Percentiles rank a stretch among this genome's conserved stretches.
These are phyloP conservation scores for Thelonectria discophora DNA, from an alignment of 2,329 filamentous ascomycete species.

Conservation along the genomic window DNA sequence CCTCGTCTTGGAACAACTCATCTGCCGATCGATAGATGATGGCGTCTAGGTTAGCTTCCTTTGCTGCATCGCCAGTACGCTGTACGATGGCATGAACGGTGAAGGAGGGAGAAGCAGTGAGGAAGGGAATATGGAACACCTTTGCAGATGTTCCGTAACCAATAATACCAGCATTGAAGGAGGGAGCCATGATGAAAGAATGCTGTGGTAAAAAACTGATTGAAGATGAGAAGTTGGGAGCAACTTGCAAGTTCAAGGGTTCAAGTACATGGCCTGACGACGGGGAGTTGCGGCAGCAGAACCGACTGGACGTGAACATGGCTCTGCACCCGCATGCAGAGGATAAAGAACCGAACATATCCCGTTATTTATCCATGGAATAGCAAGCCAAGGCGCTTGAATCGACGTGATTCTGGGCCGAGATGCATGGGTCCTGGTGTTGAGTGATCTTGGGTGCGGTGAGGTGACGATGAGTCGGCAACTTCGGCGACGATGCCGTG, in stretches of 20 bases:
- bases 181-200: not conserved
- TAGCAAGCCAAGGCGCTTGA: not conserved
- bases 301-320: no score
- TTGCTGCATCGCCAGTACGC: conserved; percentile 1
- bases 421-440: no score
- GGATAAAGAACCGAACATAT: not conserved
- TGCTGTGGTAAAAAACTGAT: no score
- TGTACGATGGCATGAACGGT: not conserved
- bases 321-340: no score
- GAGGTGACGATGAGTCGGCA: not conserved
- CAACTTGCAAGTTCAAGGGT: no score
- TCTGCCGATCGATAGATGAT: not conserved
- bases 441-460: not conserved
- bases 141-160: conserved; percentile 3
- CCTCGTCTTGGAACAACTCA: not conserved
- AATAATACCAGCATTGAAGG: conserved; percentile 1
- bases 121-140: conserved; percentile 5
- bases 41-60: not conserved
- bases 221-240: no score
- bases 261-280: no score
- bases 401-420: not conserved
- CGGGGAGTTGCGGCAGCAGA: no score
- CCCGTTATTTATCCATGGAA: not conserved
- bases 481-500: conserved; percentile 6
- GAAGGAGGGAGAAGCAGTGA: not conserved